A percentile compares a stretch with the other conserved stretches of the same genome.
Conservation (phyloP, 352 stramenopile species). For the Thalassiosira hispida region DNA sequence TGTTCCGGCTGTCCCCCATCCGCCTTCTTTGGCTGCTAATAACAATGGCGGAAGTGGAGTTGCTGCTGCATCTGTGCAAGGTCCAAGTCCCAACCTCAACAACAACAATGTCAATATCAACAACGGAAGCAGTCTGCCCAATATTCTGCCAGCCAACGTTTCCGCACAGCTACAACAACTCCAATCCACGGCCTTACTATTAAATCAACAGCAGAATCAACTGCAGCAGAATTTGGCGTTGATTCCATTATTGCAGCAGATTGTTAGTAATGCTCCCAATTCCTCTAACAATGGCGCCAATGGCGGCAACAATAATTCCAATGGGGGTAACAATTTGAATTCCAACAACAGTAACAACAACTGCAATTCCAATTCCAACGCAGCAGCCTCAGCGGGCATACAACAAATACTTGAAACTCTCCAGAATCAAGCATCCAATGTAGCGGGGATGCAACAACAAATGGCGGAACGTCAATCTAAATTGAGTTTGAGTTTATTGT, state of each 20-base stretch:
- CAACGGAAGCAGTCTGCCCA: not conserved
- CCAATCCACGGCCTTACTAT: not conserved
- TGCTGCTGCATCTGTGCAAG: no score
- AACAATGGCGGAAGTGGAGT: no score
- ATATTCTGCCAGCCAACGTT: not conserved
- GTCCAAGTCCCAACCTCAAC: not conserved
- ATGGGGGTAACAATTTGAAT: not conserved
- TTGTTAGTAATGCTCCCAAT: not conserved
- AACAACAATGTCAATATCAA: not conserved
- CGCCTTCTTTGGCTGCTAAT: not conserved
- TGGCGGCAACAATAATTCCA: not conserved
- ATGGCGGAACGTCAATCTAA: not conserved
- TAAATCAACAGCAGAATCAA: conserved; percentile 2
- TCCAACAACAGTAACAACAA: not conserved
- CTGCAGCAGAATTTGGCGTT: conserved; percentile 11
- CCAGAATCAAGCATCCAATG: not conserved
- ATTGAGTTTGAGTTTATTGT: not conserved
- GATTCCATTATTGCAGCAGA: not conserved
- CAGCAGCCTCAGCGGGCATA: not conserved
- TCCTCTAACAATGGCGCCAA: not conserved
- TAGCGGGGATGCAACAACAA: not conserved
- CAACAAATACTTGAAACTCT: not conserved
- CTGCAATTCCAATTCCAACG: no score
- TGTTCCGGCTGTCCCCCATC: not conserved
- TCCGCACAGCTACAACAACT: conserved; percentile 8